Conservation (phyloP, 1,139 yeast genomes). For the Hyphopichia pseudoburtonii region DNA sequence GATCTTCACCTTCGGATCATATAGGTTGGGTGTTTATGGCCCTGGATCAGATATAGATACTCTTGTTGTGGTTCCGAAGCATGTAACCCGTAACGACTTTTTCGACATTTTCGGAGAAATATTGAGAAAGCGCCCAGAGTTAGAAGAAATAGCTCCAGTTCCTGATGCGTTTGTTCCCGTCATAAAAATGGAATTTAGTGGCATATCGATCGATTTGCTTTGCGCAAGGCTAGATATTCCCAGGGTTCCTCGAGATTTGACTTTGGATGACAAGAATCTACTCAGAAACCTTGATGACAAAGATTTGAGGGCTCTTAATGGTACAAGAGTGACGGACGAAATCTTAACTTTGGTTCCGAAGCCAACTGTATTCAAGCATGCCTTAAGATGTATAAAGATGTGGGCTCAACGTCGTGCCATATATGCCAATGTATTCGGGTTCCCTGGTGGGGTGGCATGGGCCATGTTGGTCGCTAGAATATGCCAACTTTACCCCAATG, state of each 20-base stretch:
- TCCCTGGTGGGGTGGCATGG: constrained; percentile 99
- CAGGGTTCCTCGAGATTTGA: constrained; percentile 71
- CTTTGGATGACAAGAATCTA: constrained; percentile 80
- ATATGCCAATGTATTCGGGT: constrained; percentile 92
- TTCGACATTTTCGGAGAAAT: constrained; percentile 74
- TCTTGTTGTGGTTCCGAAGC: constrained; percentile 91
- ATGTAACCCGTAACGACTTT: constrained; percentile 87
- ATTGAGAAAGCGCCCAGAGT: constrained; percentile 67
- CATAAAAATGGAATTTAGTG: constrained; percentile 81
- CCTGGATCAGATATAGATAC: constrained; percentile 99
- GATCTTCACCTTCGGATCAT: constrained; percentile 92
- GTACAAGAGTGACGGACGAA: constrained; percentile 97
- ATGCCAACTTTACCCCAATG: constrained; percentile 94
- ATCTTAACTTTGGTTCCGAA: constrained; percentile 86
- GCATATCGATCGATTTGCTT: constrained; percentile 87
- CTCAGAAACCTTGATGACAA: constrained; percentile 85
- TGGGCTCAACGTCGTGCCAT: constrained; percentile 98
- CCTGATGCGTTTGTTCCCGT: constrained; percentile 98
- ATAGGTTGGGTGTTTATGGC: constrained; percentile 91
- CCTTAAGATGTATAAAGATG: constrained; percentile 84
- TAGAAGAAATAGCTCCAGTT: constrained; percentile 87
- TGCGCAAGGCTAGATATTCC: constrained; percentile 82
- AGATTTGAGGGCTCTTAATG: constrained; percentile 85
- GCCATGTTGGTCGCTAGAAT: constrained; percentile 97
- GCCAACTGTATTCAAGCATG: constrained; percentile 89